phyloP scores from a whole-genome alignment of 441 rosid species.

The Syzygium syzygioides region DNA sequence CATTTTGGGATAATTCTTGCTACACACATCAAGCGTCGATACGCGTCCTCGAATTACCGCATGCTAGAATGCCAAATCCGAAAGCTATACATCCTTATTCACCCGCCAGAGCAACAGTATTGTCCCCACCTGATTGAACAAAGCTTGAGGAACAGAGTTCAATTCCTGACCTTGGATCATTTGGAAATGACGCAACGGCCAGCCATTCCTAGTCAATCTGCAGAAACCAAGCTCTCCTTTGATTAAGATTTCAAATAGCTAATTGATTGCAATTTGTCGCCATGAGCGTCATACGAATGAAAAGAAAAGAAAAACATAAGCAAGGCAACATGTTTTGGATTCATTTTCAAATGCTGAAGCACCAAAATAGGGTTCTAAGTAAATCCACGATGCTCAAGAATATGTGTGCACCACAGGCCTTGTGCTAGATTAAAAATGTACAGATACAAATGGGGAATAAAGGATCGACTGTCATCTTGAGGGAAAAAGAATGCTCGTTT shows the following conservation, averaged over 20 bases:
- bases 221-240: neutral
- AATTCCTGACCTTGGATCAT: neutral
- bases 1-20: neutral
- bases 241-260: neutral
- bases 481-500: neutral
- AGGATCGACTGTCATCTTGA: neutral
- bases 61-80: neutral
- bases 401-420: too few species aligned
- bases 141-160: neutral
- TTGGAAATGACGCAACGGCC: neutral
- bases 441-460: neutral
- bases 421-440: neutral
- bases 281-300: neutral
- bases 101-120: neutral
- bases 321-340: too few species aligned
- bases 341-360: too few species aligned
- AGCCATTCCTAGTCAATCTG: neutral
- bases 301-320: neutral
- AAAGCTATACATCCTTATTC: neutral
- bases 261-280: neutral
- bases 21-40: neutral
- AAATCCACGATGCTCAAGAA: too few species aligned
- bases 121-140: neutral
- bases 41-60: neutral
- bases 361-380: too few species aligned